phyloP scores from a whole-genome alignment of 2,329 filamentous ascomycete species.

The Calonectria leucothoes region DNA sequence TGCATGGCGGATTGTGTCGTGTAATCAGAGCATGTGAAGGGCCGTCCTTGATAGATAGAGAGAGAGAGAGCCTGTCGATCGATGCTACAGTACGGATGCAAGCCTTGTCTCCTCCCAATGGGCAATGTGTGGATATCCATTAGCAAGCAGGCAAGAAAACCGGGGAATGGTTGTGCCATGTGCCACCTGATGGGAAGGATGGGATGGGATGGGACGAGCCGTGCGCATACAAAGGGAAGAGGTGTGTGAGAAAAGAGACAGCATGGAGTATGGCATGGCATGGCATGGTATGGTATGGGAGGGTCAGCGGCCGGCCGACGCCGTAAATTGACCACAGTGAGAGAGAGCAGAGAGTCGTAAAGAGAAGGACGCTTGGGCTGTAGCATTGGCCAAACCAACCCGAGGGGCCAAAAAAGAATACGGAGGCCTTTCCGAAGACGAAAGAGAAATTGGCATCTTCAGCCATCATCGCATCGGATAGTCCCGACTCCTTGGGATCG shows the following conservation, averaged over 20 bases:
- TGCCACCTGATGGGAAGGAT: conserved; percentile 11
- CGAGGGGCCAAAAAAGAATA: neutral
- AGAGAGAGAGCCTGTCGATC: neutral
- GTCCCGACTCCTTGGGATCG: conserved; percentile 1
- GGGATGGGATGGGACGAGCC: neutral
- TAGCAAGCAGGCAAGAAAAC: conserved; percentile 6
- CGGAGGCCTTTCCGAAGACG: conserved; percentile 3
- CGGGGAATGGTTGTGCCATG: neutral
- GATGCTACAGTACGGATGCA: neutral
- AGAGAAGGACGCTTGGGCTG: neutral
- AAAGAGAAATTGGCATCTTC: neutral
- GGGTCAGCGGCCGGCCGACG: neutral
- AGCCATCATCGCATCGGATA: neutral
- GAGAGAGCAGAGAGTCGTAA: too few relatives aligned
- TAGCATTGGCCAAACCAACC: neutral
- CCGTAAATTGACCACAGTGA: neutral
- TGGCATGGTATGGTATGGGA: too few relatives aligned
- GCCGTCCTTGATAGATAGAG: neutral
- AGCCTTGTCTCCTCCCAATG: neutral
- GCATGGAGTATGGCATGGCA: too few relatives aligned
- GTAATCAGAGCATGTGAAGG: conserved; percentile 3
- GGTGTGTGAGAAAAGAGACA: conserved; percentile 3
- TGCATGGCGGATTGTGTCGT: neutral
- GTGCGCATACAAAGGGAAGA: neutral
- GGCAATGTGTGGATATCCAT: conserved; percentile 4